Evolutionary conservation across 768 basidiomycete genomes (phyloP), one percentile per base, ranked within the genome.

Genomic region (Mycena sanguinolenta): DNA sequence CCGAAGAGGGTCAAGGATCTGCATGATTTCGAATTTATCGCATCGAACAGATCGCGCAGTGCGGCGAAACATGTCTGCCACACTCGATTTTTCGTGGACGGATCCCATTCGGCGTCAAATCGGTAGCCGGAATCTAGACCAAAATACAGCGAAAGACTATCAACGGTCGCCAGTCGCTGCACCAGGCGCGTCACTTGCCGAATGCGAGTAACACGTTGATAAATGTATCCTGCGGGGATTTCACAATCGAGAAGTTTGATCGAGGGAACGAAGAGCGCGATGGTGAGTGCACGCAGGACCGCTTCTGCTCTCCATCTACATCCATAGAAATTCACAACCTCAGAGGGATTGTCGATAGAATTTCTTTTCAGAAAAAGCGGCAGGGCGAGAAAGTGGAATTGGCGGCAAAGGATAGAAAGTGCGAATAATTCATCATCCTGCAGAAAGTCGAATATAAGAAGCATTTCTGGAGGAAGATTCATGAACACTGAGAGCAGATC

Each of bases 401-500:
- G 58, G 17, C 65, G 65, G n/a, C 65, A 66, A 38, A 66, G 58
- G 8, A 66, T 30, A 36, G 65, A 59, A 1, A 66, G 57, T 13
- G 3, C 30, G 27, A 66, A 28, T 27, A 66, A 10, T 13, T 59
- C 65, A 12, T 50, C 32, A n/a, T n/a, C n/a, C n/a, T 42, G 12
- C 27, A 66, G 25, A 5, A 52, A 30, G 49, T 66, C 58, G 50
- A 58, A 59, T 16, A 66, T 59, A 0, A 59, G 57, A 4, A 66
- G 58, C 7, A 66, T 38, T 25, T 66, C 65, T 8, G 65, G 34
- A n/a, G 65, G 65, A 27, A 66, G 58, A 14, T 59, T 36, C 17
- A 32, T n/a, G 10, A 66, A 42, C n/a, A 2, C 7, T 21, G 25
- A 17, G 27, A 16, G 10, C 12, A 4, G 25, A 16, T 21, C 39